Evolutionary conservation across 2,329 filamentous ascomycete genomes (phyloP), one percentile per base, ranked within the genome.

Genomic region (Pseudopyricularia cyperi): DNA sequence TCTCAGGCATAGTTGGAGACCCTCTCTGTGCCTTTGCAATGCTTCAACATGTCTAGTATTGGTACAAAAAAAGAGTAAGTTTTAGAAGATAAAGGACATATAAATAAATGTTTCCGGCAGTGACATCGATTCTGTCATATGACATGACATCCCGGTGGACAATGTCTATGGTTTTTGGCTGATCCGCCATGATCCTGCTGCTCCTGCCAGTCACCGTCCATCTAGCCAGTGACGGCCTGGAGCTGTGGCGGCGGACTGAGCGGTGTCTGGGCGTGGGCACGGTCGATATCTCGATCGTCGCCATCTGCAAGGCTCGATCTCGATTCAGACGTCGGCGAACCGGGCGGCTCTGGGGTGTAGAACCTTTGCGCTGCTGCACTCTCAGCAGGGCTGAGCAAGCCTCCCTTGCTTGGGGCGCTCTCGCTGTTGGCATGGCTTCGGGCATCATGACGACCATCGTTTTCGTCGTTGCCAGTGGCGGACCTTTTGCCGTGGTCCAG

Each of bases 191-290:
- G n/a, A n/a, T n/a, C n/a, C n/a, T n/a, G n/a, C n/a, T n/a, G n/a
- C n/a, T n/a, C n/a, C n/a, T n/a, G n/a, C n/a, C n/a, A n/a, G 52
- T 95, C 83, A 60, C 88, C 94, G 62, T 88, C 81, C 48, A 87
- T 77, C 61, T 89, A 85, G 52, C 85, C 76, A 37, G 35, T 14
- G 17, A 42, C 37, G 17, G 37, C 37, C n/a, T 42, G 37, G 14
- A 42, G n/a, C 17, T 42, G 37, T 12, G 47, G 47, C 17, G 47
- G 47, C 11, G 47, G 32, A 33, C 32, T 49, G 7, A 34, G 47
- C 28, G 34, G 17, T 11, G 37, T 42, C 9, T 49, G 47, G 7
- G 17, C 34, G 22, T 37, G 30, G 14, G n/a, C 47, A 28, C 34
- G 47, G 7, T 49, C 47, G 8, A 22, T 14, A 7, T 35, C 47